Conservation (phyloP, 2,329 filamentous ascomycete species). For the Colletotrichum falcatum region DNA sequence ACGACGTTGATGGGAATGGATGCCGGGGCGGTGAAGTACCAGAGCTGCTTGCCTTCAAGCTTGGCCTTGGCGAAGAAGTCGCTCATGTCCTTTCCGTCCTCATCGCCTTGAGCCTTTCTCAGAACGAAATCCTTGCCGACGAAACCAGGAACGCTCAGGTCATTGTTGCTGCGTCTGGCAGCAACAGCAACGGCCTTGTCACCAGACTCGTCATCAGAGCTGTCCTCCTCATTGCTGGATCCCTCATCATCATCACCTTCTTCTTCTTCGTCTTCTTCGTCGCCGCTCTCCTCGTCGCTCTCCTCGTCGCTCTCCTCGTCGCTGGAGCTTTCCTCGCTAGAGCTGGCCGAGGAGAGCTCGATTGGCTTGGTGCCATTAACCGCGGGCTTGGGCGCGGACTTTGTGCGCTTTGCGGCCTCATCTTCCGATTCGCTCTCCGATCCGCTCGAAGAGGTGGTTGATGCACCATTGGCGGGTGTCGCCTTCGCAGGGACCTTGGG, state of each 20-base stretch:
- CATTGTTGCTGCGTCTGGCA: constrained; percentile 51
- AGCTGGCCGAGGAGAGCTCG: constrained; percentile 35
- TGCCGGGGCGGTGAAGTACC: constrained; percentile 82
- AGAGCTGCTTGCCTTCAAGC: constrained; percentile 78
- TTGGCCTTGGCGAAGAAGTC: constrained; percentile 69
- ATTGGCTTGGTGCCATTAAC: constrained; percentile 33
- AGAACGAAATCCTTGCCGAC: constrained; percentile 66
- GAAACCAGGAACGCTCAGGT: constrained; percentile 53
- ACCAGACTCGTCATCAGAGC: constrained; percentile 38
- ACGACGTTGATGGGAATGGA: constrained; percentile 76
- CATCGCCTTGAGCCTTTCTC: constrained; percentile 59
- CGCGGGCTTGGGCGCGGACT: constrained; percentile 41
- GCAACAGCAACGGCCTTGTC: constrained; percentile 53
- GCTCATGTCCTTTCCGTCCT: constrained; percentile 60
- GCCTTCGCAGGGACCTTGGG: constrained; percentile 43
- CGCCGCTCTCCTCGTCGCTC: constrained; percentile 45
- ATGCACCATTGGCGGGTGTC: constrained; percentile 24
- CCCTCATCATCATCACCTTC: constrained; percentile 26
- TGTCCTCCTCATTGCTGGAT: constrained; percentile 35
- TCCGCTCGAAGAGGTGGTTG: constrained; percentile 44
- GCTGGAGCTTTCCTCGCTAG: constrained; percentile 45
- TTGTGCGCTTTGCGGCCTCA: constrained; percentile 43
- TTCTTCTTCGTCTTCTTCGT: constrained; percentile 38
- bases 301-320: constrained; percentile 48
- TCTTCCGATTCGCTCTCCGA: constrained; percentile 45